Conservation (phyloP, 2,329 filamentous ascomycete genomes). For the Colletotrichum australisinense region DNA sequence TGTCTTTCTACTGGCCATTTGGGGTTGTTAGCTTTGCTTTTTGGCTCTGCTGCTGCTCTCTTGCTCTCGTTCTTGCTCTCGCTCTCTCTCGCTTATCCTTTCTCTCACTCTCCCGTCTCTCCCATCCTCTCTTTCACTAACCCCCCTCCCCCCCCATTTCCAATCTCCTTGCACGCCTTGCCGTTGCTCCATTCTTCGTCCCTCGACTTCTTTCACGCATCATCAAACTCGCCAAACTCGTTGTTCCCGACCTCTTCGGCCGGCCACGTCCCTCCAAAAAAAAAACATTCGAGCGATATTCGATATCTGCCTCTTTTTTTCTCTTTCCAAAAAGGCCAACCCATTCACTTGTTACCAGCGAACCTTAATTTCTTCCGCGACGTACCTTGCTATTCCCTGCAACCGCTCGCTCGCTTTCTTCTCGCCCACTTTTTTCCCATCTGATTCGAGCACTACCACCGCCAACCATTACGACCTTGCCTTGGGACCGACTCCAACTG, state of each 20-base stretch:
- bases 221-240: not conserved
- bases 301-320: slow-evolving; percentile 2
- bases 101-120: not conserved
- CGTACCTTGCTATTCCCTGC: slow-evolving; percentile 26
- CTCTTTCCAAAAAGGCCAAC: slow-evolving; percentile 1
- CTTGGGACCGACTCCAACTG: slow-evolving; percentile 4
- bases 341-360: slow-evolving; percentile 24
- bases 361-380: slow-evolving; percentile 26
- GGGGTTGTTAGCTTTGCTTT: slow-evolving; percentile 4
- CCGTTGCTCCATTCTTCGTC: slow-evolving; percentile 1
- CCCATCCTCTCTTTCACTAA: not conserved
- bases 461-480: slow-evolving; percentile 10
- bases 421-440: slow-evolving; percentile 25
- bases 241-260: slow-evolving; percentile 5
- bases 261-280: not conserved
- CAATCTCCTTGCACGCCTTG: slow-evolving; percentile 5
- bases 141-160: not conserved
- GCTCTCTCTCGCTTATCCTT: not conserved
- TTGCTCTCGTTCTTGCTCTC: not conserved
- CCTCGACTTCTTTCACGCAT: not conserved
- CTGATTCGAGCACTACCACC: slow-evolving; percentile 26
- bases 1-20: slow-evolving; percentile 13
- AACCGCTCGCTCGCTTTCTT: slow-evolving; percentile 23
- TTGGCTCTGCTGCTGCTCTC: slow-evolving; percentile 1
- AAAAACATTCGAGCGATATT: slow-evolving; percentile 13